These are phyloP conservation scores for Pleurostoma richardsiae DNA, from an alignment of 2,329 filamentous ascomycete species.

Conservation along the genomic window DNA sequence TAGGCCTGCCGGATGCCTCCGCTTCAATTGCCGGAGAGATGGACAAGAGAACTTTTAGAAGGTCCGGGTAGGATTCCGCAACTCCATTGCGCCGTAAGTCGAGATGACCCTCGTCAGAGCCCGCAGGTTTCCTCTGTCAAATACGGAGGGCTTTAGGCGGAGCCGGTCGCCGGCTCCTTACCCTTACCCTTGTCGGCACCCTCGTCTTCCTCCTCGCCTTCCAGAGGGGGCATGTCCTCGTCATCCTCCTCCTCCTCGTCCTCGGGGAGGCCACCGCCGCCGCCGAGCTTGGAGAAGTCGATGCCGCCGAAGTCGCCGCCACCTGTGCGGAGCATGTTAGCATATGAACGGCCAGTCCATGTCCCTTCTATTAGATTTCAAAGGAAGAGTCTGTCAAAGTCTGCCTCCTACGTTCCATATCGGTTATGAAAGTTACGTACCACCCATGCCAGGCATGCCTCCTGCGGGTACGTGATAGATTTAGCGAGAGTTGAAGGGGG, in stretches of 20 bases:
- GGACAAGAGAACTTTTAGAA: too few species aligned
- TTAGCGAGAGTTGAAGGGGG: conserved; percentile 7
- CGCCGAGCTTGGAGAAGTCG: conserved; percentile 88
- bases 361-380: too few species aligned
- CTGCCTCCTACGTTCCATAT: not conserved
- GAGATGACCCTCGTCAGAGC: too few species aligned
- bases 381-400: too few species aligned
- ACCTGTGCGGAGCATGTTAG: conserved; percentile 11
- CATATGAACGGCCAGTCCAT: not conserved
- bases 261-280: conserved; percentile 44
- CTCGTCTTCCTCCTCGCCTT: conserved; percentile 51
- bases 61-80: too few species aligned
- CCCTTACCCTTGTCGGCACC: conserved; percentile 28
- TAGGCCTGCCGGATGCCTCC: too few species aligned
- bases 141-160: too few species aligned
- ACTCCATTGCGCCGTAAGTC: too few species aligned
- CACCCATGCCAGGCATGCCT: conserved; percentile 51
- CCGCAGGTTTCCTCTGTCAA: too few species aligned
- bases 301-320: conserved; percentile 78
- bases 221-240: conserved; percentile 81
- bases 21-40: too few species aligned
- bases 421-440: conserved; percentile 24
- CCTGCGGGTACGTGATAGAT: conserved; percentile 24
- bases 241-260: conserved; percentile 54
- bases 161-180: not conserved